Evolutionary conservation across 148 eudicot genomes (phyloP).

Genomic region (Selenicereus undatus): DNA sequence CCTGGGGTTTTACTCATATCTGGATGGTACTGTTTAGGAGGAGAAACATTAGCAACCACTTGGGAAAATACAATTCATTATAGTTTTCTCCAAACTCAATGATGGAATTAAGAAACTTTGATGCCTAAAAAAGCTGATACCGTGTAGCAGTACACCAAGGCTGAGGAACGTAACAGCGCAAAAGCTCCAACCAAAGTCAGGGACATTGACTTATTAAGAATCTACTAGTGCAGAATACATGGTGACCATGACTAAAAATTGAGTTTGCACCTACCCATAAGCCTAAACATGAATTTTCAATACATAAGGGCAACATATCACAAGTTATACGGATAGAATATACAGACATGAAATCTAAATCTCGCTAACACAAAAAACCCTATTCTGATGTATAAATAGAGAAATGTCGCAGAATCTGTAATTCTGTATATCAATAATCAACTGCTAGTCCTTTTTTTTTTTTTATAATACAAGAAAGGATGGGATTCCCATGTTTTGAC

Average conservation of each 20-base stretch:
- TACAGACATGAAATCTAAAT: too few relatives aligned
- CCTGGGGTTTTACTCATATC: slow-evolving; percentile 73
- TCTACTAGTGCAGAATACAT: background rate
- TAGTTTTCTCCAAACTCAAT: background rate
- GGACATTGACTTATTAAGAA: background rate
- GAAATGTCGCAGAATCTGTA: too few relatives aligned
- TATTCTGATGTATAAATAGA: too few relatives aligned
- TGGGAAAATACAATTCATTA: background rate
- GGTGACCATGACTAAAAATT: background rate
- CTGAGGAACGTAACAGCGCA: background rate
- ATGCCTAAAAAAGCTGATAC: background rate
- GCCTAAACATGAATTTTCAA: background rate
- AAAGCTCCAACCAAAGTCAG: background rate
- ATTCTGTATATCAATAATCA: too few relatives aligned
- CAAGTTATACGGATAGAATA: too few relatives aligned
- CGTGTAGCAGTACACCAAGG: background rate
- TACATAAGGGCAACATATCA: too few relatives aligned
- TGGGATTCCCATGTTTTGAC: too few relatives aligned
- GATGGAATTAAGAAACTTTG: background rate
- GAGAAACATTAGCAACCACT: slow-evolving; percentile 1
- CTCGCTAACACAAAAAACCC: too few relatives aligned
- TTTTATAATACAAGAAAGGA: too few relatives aligned
- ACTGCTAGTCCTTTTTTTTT: too few relatives aligned
- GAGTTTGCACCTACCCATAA: background rate
- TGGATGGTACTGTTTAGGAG: slow-evolving; percentile 75